A percentile compares a stretch with the other conserved stretches of the same genome.
These are phyloP conservation scores for Rhizoclosmatium sp. DNA, from an alignment of 192 early-diverging fungal species.

Conservation along the genomic window DNA sequence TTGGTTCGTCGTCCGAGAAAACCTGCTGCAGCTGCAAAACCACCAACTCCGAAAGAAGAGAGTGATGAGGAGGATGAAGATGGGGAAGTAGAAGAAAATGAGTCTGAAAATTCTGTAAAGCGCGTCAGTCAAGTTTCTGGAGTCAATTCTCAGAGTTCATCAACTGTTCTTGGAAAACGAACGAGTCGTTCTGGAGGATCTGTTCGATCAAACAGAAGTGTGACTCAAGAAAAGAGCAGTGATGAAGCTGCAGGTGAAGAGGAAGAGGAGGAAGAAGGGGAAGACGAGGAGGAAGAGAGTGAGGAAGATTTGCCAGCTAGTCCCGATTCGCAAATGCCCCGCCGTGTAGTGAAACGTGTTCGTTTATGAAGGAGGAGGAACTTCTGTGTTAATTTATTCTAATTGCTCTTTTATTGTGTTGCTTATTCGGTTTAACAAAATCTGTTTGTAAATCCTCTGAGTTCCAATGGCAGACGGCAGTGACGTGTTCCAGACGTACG, in stretches of 20 bases:
- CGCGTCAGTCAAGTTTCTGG: not conserved
- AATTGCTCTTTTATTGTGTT: not conserved
- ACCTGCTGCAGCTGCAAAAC: constrained; percentile 11
- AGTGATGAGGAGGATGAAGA: constrained; percentile 33
- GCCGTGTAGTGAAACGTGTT: constrained; percentile 15
- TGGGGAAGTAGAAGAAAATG: constrained; percentile 38
- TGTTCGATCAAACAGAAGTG: not conserved
- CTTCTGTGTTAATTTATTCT: not conserved
- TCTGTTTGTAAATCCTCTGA: not conserved
- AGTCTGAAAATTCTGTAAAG: constrained; percentile 24
- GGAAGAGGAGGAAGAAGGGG: constrained; percentile 41
- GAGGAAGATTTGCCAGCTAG: constrained; percentile 12
- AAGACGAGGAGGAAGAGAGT: constrained; percentile 29
- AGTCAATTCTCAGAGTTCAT: constrained; percentile 5
- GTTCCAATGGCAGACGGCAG: constrained; percentile 52
- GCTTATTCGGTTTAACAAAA: not conserved
- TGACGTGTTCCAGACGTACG: constrained; percentile 87
- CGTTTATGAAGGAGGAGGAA: not conserved
- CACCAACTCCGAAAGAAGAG: constrained; percentile 6
- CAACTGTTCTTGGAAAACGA: constrained; percentile 10
- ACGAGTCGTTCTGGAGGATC: constrained; percentile 1
- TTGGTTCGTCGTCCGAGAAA: constrained; percentile 1
- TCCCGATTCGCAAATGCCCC: constrained; percentile 11
- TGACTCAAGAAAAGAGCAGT: not conserved
- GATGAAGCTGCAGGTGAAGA: constrained; percentile 27